Evolutionary conservation across 2,329 filamentous ascomycete genomes (phyloP).

Genomic region (Lachnellula occidentalis): DNA sequence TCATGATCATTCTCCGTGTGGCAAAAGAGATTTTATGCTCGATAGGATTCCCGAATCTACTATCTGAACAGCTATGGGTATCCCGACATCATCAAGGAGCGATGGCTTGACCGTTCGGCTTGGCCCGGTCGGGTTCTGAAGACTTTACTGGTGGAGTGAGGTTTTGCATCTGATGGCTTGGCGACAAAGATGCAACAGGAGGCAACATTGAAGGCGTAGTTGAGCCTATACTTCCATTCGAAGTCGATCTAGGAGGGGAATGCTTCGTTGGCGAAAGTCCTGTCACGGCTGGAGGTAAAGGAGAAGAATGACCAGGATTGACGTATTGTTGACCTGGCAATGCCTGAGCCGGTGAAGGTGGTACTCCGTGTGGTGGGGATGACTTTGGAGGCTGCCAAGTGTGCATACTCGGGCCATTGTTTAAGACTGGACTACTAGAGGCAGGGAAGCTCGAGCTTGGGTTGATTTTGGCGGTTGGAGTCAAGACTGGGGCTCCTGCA

Average conservation of each 20-base stretch:
- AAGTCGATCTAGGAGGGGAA: conserved; percentile 26
- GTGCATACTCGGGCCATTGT: conserved; percentile 9
- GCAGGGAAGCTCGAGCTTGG: conserved; percentile 8
- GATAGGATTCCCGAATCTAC: no score
- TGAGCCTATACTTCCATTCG: conserved; percentile 25
- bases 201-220: conserved; percentile 45
- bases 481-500: conserved; percentile 24
- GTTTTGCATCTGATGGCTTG: conserved; percentile 51
- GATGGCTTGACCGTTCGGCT: conserved; percentile 18
- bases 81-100: conserved; percentile 5
- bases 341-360: conserved; percentile 7
- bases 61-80: neutral
- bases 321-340: conserved; percentile 7
- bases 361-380: conserved; percentile 11
- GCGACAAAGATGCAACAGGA: conserved; percentile 51
- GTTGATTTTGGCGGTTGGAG: conserved; percentile 20
- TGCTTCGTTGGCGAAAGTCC: conserved; percentile 44
- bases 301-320: conserved; percentile 20
- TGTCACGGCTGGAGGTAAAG: conserved; percentile 31
- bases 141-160: conserved; percentile 56
- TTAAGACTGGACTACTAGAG: conserved; percentile 10
- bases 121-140: conserved; percentile 19
- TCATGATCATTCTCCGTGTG: neutral
- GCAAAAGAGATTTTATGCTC: no score
- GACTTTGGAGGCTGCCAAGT: conserved; percentile 9